A percentile compares a stretch with the other conserved stretches of the same genome.
phyloP scores from a whole-genome alignment of 2,329 filamentous ascomycete species.

The Phaeosphaeriaceae sp. region DNA sequence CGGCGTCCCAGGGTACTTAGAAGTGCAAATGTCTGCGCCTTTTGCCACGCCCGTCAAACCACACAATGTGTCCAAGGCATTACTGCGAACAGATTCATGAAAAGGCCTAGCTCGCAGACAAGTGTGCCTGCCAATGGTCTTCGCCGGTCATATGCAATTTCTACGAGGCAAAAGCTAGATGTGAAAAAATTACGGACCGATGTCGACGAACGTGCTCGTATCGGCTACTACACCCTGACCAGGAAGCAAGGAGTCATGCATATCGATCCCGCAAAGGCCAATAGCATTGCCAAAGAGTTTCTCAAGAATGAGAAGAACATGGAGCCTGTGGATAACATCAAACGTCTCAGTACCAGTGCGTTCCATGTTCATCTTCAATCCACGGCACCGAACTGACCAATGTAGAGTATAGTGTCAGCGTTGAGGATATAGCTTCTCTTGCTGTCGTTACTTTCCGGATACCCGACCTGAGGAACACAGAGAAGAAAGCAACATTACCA shows the following conservation, averaged over 20 bases:
- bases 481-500: conserved; percentile 26
- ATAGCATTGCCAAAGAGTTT: conserved; percentile 37
- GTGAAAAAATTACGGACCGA: conserved; percentile 24
- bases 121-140: neutral
- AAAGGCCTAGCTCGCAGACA: neutral
- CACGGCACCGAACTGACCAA: conserved; percentile 9
- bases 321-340: conserved; percentile 25
- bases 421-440: conserved; percentile 34
- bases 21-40: neutral
- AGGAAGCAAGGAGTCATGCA: conserved; percentile 23
- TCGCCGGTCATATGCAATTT: conserved; percentile 20
- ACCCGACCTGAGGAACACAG: conserved; percentile 30
- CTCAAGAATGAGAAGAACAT: conserved; percentile 24
- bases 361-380: neutral
- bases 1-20: neutral
- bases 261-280: conserved; percentile 23
- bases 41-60: neutral
- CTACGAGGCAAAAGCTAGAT: conserved; percentile 17
- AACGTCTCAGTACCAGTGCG: conserved; percentile 30
- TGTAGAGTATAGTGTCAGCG: conserved; percentile 31
- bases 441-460: conserved; percentile 34
- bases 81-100: neutral
- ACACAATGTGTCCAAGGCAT: neutral
- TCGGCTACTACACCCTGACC: conserved; percentile 27
- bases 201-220: conserved; percentile 29